These are phyloP conservation scores for Pseudevernia furfuracea DNA, from an alignment of 495 filamentous ascomycete genomes.

Conservation along the genomic window DNA sequence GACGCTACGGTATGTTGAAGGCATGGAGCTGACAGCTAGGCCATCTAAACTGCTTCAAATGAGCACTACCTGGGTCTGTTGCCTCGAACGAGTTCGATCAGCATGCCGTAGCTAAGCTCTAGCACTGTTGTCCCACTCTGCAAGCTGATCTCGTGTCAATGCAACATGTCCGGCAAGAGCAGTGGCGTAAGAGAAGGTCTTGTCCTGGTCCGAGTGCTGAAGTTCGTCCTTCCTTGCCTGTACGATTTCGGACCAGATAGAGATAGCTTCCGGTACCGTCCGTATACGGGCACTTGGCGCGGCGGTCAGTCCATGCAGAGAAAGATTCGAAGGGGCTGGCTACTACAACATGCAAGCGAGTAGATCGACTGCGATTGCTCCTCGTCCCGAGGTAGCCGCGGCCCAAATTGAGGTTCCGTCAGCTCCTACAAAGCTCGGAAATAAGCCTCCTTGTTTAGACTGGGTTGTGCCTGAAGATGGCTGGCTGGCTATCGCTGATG, in stretches of 20 bases:
- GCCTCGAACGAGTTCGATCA: constrained; percentile 22
- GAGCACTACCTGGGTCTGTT: constrained; percentile 33
- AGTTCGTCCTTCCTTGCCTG: constrained; percentile 4
- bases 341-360: constrained; percentile 34
- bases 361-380: constrained; percentile 32
- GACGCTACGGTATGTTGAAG: constrained; percentile 24
- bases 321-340: not conserved
- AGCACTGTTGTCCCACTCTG: constrained; percentile 34
- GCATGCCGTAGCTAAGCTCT: constrained; percentile 34
- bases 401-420: constrained; percentile 37
- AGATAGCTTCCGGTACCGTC: constrained; percentile 30
- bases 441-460: constrained; percentile 9
- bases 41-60: constrained; percentile 32
- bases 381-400: constrained; percentile 31
- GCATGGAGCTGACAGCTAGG: constrained; percentile 22
- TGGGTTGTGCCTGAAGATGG: constrained; percentile 17
- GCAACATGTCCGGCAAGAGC: not conserved
- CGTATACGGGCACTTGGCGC: constrained; percentile 26
- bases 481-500: constrained; percentile 31
- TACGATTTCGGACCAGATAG: constrained; percentile 30
- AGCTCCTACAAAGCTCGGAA: constrained; percentile 19
- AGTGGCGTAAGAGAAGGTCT: not conserved
- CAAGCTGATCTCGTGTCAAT: constrained; percentile 20
- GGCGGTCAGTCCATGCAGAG: not conserved
- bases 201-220: not conserved